Percentiles rank a stretch among this genome's conserved stretches.
Conservation (phyloP, 169 alveolate genomes). For the Cryptosporidium baileyi region DNA sequence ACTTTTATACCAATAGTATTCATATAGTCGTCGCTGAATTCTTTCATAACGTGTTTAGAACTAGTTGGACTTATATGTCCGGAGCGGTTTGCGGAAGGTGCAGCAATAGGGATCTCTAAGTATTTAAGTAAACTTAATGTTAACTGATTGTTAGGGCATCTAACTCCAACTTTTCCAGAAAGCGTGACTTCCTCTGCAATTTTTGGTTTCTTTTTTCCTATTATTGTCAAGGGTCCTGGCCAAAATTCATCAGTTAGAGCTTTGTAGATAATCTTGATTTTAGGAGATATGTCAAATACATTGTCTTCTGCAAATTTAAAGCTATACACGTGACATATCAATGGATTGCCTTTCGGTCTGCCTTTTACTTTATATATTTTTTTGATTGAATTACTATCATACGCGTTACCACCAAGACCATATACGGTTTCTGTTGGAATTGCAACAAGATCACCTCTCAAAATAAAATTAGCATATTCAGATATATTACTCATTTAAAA, state of each 20-base stretch:
- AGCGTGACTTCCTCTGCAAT: slow-evolving; percentile 88
- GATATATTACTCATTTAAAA: background rate
- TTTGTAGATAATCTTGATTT: slow-evolving; percentile 75
- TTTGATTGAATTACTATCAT: slow-evolving; percentile 83
- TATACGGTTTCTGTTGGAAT: slow-evolving; percentile 98
- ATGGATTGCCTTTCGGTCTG: slow-evolving; percentile 94
- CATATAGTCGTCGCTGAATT: slow-evolving; percentile 84
- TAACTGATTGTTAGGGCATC: slow-evolving; percentile 88
- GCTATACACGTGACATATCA: slow-evolving; percentile 90
- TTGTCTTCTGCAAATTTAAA: slow-evolving; percentile 81
- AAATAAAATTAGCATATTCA: slow-evolving; percentile 51
- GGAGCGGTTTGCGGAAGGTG: slow-evolving; percentile 95
- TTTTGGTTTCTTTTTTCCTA: slow-evolving; percentile 84
- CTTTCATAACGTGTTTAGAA: slow-evolving; percentile 91
- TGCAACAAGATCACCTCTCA: slow-evolving; percentile 87
- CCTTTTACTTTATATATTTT: slow-evolving; percentile 88
- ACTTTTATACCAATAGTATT: slow-evolving; percentile 73
- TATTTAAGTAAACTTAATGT: slow-evolving; percentile 83
- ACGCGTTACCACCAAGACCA: slow-evolving; percentile 96
- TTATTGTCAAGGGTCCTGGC: slow-evolving; percentile 96
- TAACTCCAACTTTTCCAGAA: slow-evolving; percentile 87
- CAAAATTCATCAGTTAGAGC: slow-evolving; percentile 83
- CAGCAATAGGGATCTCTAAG: slow-evolving; percentile 90
- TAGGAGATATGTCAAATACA: slow-evolving; percentile 79
- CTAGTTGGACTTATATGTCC: slow-evolving; percentile 96